Evolutionary conservation across 2,329 filamentous ascomycete genomes (phyloP).

Genomic region (Paecilomyces sp.): DNA sequence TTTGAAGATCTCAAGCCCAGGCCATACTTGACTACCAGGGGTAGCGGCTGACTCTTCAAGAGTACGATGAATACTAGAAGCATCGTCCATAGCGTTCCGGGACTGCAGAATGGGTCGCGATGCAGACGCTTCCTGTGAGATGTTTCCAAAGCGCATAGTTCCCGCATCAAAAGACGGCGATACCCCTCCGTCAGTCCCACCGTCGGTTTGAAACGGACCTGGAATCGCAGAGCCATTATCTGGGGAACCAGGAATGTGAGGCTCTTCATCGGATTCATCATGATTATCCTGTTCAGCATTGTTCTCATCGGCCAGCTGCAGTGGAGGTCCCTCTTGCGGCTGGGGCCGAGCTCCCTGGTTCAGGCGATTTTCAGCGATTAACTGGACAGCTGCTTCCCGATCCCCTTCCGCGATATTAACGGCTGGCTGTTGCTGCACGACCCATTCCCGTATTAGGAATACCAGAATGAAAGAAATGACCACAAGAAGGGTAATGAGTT

Average conservation of each 20-base stretch:
- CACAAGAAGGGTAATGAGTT: constrained; percentile 85
- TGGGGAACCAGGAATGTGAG: neutral
- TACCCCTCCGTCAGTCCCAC: neutral
- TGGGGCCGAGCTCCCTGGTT: constrained; percentile 14
- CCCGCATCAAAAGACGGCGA: constrained; percentile 3
- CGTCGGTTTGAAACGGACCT: neutral
- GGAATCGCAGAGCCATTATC: neutral
- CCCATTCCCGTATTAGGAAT: constrained; percentile 93
- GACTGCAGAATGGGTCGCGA: constrained; percentile 40
- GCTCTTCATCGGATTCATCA: constrained; percentile 7
- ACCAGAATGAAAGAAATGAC: constrained; percentile 95
- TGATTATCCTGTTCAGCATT: neutral
- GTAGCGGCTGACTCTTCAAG: constrained; percentile 33
- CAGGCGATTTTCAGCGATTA: constrained; percentile 31
- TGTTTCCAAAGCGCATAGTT: neutral
- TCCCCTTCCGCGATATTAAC: constrained; percentile 65
- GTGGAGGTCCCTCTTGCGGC: constrained; percentile 7
- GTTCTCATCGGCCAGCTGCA: constrained; percentile 6
- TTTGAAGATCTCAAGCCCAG: constrained; percentile 43
- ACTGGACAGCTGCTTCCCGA: constrained; percentile 45
- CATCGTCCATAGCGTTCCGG: constrained; percentile 40
- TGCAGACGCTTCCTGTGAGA: neutral
- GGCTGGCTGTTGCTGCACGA: constrained; percentile 93
- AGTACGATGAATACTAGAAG: constrained; percentile 40
- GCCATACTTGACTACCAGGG: constrained; percentile 7